Conservation (phyloP, 345 rosid genomes). For the Syzygium aromaticum region DNA sequence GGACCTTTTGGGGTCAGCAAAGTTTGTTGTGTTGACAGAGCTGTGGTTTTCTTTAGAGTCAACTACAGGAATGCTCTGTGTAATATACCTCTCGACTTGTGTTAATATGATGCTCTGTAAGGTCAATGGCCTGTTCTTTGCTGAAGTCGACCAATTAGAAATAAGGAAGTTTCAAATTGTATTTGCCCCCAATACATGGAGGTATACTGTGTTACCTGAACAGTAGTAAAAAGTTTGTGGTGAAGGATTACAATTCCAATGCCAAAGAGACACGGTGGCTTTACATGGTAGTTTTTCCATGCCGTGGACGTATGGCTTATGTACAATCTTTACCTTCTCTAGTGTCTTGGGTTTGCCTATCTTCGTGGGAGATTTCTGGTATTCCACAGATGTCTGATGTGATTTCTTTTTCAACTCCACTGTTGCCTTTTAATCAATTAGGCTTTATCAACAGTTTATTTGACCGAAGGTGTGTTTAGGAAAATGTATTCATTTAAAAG, state of each 20-base stretch:
- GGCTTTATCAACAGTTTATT: neutral
- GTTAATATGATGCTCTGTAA: neutral
- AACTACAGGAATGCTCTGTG: neutral
- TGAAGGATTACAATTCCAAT: neutral
- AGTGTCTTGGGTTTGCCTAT: neutral
- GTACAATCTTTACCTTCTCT: neutral
- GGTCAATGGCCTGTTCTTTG: neutral
- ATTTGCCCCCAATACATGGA: neutral
- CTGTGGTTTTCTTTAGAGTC: neutral
- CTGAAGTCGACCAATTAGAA: neutral
- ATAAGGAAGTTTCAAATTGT: neutral
- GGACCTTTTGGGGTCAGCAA: neutral
- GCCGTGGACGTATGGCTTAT: neutral
- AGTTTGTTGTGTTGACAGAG: neutral
- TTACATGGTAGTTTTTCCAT: neutral
- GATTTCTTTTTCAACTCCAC: neutral
- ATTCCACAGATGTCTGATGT: neutral
- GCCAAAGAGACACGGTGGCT: neutral
- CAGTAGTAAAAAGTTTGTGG: neutral
- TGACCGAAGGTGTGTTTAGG: neutral
- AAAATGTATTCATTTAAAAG: neutral
- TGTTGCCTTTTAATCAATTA: neutral
- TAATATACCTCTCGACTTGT: neutral
- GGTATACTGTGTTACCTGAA: neutral
- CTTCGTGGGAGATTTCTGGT: neutral